These are phyloP conservation scores for Nymphaea thermarum DNA, from an alignment of 164 flowering plant genomes.

Conservation along the genomic window DNA sequence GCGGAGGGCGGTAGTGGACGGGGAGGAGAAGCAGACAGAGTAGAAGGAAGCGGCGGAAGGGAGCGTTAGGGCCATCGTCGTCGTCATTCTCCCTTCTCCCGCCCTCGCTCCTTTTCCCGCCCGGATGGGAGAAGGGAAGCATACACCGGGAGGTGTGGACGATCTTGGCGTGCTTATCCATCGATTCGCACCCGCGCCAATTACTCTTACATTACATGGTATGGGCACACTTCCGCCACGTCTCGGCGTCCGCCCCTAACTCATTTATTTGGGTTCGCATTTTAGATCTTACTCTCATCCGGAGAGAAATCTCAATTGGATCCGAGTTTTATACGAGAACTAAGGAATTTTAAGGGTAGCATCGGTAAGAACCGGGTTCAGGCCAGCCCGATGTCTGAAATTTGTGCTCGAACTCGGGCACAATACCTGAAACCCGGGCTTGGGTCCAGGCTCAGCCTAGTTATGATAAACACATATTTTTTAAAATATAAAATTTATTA, in stretches of 20 bases:
- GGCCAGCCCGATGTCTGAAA: too few species aligned
- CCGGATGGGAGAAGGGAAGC: not conserved
- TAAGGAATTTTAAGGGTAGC: not conserved
- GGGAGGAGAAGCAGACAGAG: not conserved
- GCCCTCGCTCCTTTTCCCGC: not conserved
- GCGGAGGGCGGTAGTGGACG: not conserved
- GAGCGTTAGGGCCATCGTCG: not conserved
- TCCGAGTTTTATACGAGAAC: not conserved
- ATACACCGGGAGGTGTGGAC: not conserved
- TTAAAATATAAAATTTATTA: too few species aligned
- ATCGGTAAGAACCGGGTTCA: too few species aligned
- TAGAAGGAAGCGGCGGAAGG: not conserved
- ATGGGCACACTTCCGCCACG: not conserved
- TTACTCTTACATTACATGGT: too few species aligned
- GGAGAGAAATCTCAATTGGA: not conserved
- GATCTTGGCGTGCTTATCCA: not conserved
- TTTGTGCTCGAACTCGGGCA: too few species aligned
- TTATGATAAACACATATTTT: too few species aligned
- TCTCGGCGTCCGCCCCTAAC: not conserved
- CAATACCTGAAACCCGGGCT: too few species aligned
- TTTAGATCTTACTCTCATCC: not conserved
- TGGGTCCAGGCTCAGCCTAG: too few species aligned
- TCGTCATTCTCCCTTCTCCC: not conserved
- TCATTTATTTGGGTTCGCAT: not conserved
- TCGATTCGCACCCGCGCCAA: too few species aligned